A percentile compares a stretch with the other conserved stretches of the same genome.
Conservation (phyloP, 1,284 basidiomycete genomes). For the Waitea zeae region DNA sequence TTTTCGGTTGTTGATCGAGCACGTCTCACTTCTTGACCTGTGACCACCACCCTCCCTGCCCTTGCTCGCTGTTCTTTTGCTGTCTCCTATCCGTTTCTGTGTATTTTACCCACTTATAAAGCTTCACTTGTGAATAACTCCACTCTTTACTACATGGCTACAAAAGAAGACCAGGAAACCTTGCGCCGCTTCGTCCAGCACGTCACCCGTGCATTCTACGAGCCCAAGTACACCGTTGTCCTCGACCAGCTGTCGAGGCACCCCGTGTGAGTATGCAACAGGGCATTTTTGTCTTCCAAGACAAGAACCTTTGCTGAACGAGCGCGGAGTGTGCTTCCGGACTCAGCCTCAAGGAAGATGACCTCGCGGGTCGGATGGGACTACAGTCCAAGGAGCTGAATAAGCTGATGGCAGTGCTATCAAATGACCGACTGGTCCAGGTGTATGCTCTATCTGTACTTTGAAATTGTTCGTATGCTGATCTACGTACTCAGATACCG, state of each 20-base stretch:
- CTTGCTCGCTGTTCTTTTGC: too few relatives aligned
- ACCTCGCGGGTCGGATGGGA: conserved; percentile 76
- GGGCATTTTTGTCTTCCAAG: conserved; percentile 1
- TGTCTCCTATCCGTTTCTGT: too few relatives aligned
- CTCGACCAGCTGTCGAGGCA: conserved; percentile 86
- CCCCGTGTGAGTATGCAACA: conserved; percentile 80
- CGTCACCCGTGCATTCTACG: conserved; percentile 89
- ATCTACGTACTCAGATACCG: conserved; percentile 66
- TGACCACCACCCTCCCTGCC: not conserved
- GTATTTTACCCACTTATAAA: too few relatives aligned
- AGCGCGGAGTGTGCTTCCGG: too few relatives aligned
- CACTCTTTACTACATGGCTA: too few relatives aligned
- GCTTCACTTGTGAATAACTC: too few relatives aligned
- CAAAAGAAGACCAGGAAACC: conserved; percentile 57
- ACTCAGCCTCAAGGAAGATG: conserved; percentile 88
- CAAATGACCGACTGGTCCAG: conserved; percentile 71
- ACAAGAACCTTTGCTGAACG: too few relatives aligned
- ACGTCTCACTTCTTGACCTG: too few relatives aligned
- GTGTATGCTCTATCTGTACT: conserved; percentile 41
- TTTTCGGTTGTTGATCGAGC: too few relatives aligned
- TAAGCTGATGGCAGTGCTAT: conserved; percentile 77
- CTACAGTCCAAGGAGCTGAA: conserved; percentile 82
- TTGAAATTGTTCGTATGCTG: not conserved
- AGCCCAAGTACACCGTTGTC: conserved; percentile 80
- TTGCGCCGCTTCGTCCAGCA: conserved; percentile 77